Evolutionary conservation across 2,329 filamentous ascomycete genomes (phyloP).

Genomic region (Colletotrichum tanaceti): DNA sequence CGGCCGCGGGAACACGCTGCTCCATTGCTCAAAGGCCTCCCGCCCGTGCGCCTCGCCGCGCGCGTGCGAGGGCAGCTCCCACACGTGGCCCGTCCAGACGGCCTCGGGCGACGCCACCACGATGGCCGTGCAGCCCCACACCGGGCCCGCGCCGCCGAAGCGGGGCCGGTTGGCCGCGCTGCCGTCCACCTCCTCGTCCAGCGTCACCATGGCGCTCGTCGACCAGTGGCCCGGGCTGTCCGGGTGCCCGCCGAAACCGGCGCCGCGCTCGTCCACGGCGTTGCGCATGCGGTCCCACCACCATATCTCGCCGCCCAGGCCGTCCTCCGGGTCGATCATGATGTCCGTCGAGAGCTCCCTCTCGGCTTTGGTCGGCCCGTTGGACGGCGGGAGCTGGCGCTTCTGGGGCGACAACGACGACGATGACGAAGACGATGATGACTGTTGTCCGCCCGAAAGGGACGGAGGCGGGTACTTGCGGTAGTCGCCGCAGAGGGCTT

Average conservation of each 20-base stretch:
- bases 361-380: slow-evolving; percentile 19
- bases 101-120: slow-evolving; percentile 33
- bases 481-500: neutral
- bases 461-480: neutral
- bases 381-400: neutral
- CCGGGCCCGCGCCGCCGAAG: slow-evolving; percentile 35
- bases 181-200: slow-evolving; percentile 19
- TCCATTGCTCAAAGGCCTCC: neutral
- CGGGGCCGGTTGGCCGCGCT: slow-evolving; percentile 17
- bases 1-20: neutral
- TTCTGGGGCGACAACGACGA: neutral
- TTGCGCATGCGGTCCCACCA: slow-evolving; percentile 21
- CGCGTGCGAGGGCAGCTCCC: slow-evolving; percentile 36
- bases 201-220: slow-evolving; percentile 19
- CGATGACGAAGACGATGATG: too few species aligned
- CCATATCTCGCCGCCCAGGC: neutral
- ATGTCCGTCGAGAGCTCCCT: slow-evolving; percentile 8
- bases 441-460: neutral
- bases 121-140: slow-evolving; percentile 39
- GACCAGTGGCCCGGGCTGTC: slow-evolving; percentile 16
- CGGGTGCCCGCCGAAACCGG: slow-evolving; percentile 3
- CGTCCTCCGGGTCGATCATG: slow-evolving; percentile 20
- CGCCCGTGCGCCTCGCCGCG: neutral
- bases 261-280: slow-evolving; percentile 11
- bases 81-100: slow-evolving; percentile 38